These are phyloP conservation scores for Panicum miliaceum DNA, from an alignment of 176 grass and related monocot genomes.

Conservation along the genomic window DNA sequence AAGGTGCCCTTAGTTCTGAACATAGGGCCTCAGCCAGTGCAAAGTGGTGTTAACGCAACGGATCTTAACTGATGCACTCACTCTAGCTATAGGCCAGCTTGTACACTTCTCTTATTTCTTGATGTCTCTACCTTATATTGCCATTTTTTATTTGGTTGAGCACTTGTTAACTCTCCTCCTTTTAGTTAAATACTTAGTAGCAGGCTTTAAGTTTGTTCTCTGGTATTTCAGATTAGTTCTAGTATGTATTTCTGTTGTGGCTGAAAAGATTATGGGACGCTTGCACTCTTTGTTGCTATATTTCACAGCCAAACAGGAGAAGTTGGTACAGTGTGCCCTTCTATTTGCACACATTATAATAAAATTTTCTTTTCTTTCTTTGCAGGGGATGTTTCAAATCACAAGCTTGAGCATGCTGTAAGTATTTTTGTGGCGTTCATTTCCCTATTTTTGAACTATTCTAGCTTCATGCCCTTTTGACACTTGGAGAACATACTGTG, in stretches of 20 bases:
- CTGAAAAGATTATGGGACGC: background rate
- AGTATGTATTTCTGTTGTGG: background rate
- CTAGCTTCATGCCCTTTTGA: background rate
- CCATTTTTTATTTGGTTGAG: background rate
- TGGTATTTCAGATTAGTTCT: background rate
- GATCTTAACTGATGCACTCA: background rate
- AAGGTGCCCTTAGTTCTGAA: background rate
- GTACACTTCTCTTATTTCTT: background rate
- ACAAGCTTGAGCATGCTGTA: conserved; percentile 61
- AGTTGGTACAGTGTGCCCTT: background rate
- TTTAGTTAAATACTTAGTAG: background rate
- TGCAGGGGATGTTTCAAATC: conserved; percentile 65
- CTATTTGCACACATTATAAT: background rate
- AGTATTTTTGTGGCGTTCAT: conserved; percentile 38
- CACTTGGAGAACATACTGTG: background rate
- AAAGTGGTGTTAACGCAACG: background rate
- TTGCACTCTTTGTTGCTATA: background rate
- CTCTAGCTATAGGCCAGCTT: background rate
- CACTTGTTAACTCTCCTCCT: background rate
- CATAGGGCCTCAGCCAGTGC: background rate
- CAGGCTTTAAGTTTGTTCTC: background rate
- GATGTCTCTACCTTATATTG: background rate
- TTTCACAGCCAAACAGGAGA: background rate
- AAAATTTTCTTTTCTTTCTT: conserved; percentile 20
- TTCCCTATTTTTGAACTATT: background rate